Base-by-base conservation (phyloP, 116 monocot species). In the Phalaenopsis hybrid region DNA sequence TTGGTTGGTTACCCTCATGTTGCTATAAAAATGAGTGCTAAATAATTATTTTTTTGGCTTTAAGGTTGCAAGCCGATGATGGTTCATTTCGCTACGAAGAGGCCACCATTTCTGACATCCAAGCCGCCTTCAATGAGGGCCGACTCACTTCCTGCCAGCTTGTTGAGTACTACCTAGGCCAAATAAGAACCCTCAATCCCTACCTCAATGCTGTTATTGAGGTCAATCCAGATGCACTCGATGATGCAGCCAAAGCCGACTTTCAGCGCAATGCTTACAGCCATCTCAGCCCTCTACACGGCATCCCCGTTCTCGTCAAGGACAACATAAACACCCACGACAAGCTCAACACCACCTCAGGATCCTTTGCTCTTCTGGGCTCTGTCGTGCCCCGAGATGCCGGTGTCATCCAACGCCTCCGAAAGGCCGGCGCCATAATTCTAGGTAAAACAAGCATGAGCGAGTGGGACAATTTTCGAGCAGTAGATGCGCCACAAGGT, bases 241-340 rank as follows among this genome's bases (percentile, higher is more conserved):
- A 37, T 37, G 37, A 37, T 37, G 37, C 37, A 37, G 37, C 37
- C 37, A 37, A 37, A 37, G 37, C 37, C 37, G 37, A 37, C 33
- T 10, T 8, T 48, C 48, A 5, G 75, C 28, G 84, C 84, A 48
- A 48, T 48, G 48, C 48, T 0, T 48, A 8, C 48, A 5, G 48
- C 48, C 37, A 37, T 48, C 4, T 48, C 58, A 20, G 37, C 51
- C 50, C 48, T 11, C 79, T 96, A 17, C 89, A 92, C 50, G 96
- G 96, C 57, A 89, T 96, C 57, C 93, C 96, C 10, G 68, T 96
- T 28, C 86, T 96, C 44, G 67, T 93, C 20, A 93, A 96, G 77
- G 96, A 96, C 83, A 90, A 79, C 82, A 93, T 96, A 0, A 88
- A 34, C 11, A 93, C 96, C n/a, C 79, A 37, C 70, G 90, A 87